Evolutionary conservation across 2,329 filamentous ascomycete species (phyloP), one percentile per base, ranked within the genome.

Genomic region (Exophiala spinifera): DNA sequence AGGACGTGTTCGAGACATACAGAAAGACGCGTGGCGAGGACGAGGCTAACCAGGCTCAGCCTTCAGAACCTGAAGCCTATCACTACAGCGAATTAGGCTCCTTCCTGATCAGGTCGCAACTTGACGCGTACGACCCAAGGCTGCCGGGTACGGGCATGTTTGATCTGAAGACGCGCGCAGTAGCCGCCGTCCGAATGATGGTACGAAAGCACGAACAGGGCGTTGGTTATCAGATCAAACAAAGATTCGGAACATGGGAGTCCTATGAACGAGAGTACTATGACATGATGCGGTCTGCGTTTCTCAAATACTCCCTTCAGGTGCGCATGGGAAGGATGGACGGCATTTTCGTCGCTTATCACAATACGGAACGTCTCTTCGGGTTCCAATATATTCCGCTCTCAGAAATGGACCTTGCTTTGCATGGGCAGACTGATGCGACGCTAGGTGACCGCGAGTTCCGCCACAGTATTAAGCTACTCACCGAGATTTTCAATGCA

Each of bases 251-350:
- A 14, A 78, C 85, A 54, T 99, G 82, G 78, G 87, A 95, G 69
- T 97, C 92, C 0, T 99, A 87, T 69, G 94, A 99, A 73, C 85
- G 91, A 55, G 95, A 99, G 66, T 96, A 94, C 70, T 95, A 87
- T 69, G 94, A 99, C 70, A 95, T 99, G 91, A 92, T 95, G 56
- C 83, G 95, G 49, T 83, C 91, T 1, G 94, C 92, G 0, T 92
- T 99, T 74, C 76, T 99, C 51, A 99, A 99, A 67, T 99, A 99
- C 70, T 96, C 91, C 8, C 78, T 99, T 25, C 94, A 99, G 72
- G 95, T 92, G 23, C 88, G 94, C 42, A 95, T 99, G 83, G 94
- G 95, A 15, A 85, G 91, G 46, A 99, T 99, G 95, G 92, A 99
- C 67, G 94, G 94, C 50, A 96, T 97, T 46, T 99, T 97, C 67